phyloP scores from a whole-genome alignment of 768 basidiomycete genomes.

The Coprinellus aureogranulatus region DNA sequence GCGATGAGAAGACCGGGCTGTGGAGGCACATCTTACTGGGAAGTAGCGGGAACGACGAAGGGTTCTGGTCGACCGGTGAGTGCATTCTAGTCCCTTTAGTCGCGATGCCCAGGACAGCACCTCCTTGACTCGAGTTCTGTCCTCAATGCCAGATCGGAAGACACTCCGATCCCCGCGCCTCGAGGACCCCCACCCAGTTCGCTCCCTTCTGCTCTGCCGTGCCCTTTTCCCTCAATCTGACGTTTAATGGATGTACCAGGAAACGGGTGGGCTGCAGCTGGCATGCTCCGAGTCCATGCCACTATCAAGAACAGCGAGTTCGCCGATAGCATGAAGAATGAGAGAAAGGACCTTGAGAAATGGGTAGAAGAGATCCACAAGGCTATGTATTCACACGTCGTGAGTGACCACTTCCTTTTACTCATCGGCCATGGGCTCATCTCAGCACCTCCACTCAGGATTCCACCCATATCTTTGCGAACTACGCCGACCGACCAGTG shows the following conservation, averaged over 20 bases:
- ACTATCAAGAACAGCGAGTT: constrained; percentile 68
- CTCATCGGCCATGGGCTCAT: too few species aligned
- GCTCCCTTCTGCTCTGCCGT: too few species aligned
- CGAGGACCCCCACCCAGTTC: too few species aligned
- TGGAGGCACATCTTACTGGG: constrained; percentile 80
- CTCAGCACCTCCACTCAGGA: constrained; percentile 30
- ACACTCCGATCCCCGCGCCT: too few species aligned
- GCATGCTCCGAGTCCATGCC: constrained; percentile 78
- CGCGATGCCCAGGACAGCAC: background rate
- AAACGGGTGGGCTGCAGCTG: constrained; percentile 87
- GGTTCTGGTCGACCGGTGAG: constrained; percentile 80
- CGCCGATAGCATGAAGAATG: constrained; percentile 40
- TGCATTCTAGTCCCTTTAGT: background rate
- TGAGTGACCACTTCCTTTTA: too few species aligned
- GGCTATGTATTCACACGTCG: constrained; percentile 64
- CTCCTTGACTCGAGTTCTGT: too few species aligned
- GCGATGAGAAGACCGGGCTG: constrained; percentile 50
- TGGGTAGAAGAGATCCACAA: constrained; percentile 74
- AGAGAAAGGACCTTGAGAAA: constrained; percentile 55
- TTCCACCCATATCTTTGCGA: constrained; percentile 55
- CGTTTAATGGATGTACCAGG: constrained; percentile 37
- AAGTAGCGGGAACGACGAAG: constrained; percentile 47
- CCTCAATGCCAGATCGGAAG: too few species aligned
- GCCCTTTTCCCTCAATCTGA: background rate
- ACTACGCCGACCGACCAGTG: constrained; percentile 60